These are phyloP conservation scores for Sporobolomyces pararoseus DNA, from an alignment of 768 basidiomycete species.

Conservation along the genomic window DNA sequence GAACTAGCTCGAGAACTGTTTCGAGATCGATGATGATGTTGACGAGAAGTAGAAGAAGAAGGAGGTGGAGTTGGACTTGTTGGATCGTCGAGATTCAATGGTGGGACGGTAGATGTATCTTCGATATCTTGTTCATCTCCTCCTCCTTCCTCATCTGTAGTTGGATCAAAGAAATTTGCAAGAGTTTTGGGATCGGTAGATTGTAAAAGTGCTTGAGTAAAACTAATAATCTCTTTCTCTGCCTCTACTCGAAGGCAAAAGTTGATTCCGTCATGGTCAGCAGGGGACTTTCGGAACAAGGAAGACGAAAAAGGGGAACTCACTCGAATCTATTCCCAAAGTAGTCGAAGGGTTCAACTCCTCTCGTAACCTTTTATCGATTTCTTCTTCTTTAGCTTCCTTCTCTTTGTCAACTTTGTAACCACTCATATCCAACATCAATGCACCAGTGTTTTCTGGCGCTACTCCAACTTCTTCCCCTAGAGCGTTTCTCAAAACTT, in stretches of 20 bases:
- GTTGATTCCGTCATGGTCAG: background rate
- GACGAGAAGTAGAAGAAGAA: no score
- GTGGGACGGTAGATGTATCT: background rate
- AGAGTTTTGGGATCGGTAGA: conserved; percentile 41
- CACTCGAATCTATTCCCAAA: conserved; percentile 28
- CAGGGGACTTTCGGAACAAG: background rate
- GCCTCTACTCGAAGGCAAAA: conserved; percentile 24
- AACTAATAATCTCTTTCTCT: conserved; percentile 41
- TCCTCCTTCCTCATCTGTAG: no score
- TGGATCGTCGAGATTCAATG: conserved; percentile 26
- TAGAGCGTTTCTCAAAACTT: background rate
- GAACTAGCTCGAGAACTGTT: conserved; percentile 26
- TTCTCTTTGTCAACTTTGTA: conserved; percentile 60
- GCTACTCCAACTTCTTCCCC: conserved; percentile 18
- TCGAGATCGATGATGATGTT: conserved; percentile 22
- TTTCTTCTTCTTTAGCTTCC: conserved; percentile 20
- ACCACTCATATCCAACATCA: conserved; percentile 76
- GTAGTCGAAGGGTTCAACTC: background rate
- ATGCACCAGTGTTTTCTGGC: conserved; percentile 47
- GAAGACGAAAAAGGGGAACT: background rate
- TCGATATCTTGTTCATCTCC: no score
- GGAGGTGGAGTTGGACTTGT: conserved; percentile 8
- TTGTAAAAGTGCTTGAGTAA: conserved; percentile 39
- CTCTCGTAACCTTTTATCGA: conserved; percentile 20
- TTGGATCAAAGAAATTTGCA: conserved; percentile 30